Percentiles rank a stretch among this genome's conserved stretches.
These are phyloP conservation scores for Penicillium sp. DNA, from an alignment of 2,329 filamentous ascomycete species.

Conservation along the genomic window DNA sequence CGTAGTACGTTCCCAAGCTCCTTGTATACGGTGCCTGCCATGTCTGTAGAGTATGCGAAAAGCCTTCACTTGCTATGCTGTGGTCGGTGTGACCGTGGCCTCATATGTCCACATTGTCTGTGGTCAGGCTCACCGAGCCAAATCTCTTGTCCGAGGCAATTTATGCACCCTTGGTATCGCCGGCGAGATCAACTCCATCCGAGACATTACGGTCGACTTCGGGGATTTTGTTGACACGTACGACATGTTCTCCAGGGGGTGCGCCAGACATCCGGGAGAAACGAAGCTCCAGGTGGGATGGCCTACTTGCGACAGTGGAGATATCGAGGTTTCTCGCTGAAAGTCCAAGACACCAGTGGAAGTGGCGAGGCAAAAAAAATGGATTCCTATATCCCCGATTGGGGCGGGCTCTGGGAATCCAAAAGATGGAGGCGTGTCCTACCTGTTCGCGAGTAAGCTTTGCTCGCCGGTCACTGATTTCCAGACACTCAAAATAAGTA, in stretches of 20 bases:
- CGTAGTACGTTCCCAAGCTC: background rate
- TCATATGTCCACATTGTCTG: background rate
- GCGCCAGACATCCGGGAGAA: background rate
- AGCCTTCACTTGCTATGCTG: background rate
- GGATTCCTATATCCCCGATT: slow-evolving; percentile 18
- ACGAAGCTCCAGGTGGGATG: background rate
- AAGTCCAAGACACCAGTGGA: background rate
- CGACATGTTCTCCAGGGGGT: slow-evolving; percentile 11
- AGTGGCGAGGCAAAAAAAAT: background rate
- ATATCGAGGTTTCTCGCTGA: background rate
- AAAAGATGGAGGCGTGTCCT: background rate
- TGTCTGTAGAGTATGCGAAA: background rate
- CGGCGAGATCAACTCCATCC: slow-evolving; percentile 2
- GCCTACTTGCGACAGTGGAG: background rate
- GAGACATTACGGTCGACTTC: slow-evolving; percentile 13
- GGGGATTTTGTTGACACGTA: slow-evolving; percentile 7
- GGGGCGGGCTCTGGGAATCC: background rate
- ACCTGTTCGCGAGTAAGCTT: slow-evolving; percentile 5
- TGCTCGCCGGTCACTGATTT: background rate
- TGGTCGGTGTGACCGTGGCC: slow-evolving; percentile 11
- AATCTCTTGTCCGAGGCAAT: background rate
- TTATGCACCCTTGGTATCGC: background rate
- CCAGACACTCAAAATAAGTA: background rate
- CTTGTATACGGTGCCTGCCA: background rate
- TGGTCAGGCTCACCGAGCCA: background rate